Conservation (phyloP, 352 stramenopile species). For the Phytophthora fragariae region DNA sequence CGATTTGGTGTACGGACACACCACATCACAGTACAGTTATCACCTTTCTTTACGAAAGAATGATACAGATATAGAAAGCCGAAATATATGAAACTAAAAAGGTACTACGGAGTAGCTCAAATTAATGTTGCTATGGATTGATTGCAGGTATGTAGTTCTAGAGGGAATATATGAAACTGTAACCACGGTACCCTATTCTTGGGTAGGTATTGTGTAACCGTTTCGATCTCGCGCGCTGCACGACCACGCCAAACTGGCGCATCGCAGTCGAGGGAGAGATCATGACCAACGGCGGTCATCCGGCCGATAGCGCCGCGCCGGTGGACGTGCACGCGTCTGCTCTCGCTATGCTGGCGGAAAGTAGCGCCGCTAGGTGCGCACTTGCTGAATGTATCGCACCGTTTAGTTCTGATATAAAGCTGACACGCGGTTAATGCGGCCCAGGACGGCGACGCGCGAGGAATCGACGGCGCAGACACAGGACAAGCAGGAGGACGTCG, state of each 20-base stretch:
- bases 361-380: slow-evolving; percentile 24
- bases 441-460: slow-evolving; percentile 1
- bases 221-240: slow-evolving; percentile 18
- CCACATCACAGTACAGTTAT: not conserved
- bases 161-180: not conserved
- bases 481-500: not conserved
- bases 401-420: not conserved
- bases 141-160: too few relatives aligned
- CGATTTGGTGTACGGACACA: slow-evolving; percentile 5
- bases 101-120: too few relatives aligned
- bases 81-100: too few relatives aligned
- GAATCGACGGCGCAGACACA: slow-evolving; percentile 4
- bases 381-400: not conserved
- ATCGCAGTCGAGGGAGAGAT: slow-evolving; percentile 7
- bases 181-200: not conserved
- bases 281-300: slow-evolving; percentile 23
- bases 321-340: slow-evolving; percentile 12
- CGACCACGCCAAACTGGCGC: slow-evolving; percentile 10
- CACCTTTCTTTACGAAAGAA: too few relatives aligned
- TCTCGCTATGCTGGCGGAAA: slow-evolving; percentile 25
- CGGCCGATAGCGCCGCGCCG: slow-evolving; percentile 1
- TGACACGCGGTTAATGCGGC: not conserved
- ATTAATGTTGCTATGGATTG: too few relatives aligned
- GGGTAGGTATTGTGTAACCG: slow-evolving; percentile 17
- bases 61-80: too few relatives aligned